These are phyloP conservation scores for Theileria sp. DNA, from an alignment of 169 alveolate genomes.

Conservation along the genomic window DNA sequence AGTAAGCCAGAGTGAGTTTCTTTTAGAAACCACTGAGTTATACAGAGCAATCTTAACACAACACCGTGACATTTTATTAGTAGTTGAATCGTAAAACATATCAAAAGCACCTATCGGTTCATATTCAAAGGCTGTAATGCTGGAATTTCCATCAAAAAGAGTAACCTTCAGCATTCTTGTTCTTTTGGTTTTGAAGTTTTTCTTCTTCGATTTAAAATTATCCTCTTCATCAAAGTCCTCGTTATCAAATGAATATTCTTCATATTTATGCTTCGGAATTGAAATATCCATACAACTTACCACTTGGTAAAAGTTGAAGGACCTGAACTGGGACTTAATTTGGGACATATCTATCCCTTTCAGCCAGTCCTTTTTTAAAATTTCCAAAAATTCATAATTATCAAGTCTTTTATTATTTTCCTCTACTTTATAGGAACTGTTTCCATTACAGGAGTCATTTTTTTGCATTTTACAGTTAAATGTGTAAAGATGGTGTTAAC, in stretches of 20 bases:
- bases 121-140: slow-evolving; percentile 46
- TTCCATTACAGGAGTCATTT: background rate
- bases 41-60: slow-evolving; percentile 54
- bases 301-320: slow-evolving; percentile 34
- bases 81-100: slow-evolving; percentile 21
- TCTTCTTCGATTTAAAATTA: background rate
- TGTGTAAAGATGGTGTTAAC: background rate
- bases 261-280: slow-evolving; percentile 26
- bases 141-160: slow-evolving; percentile 32
- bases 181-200: background rate
- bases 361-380: slow-evolving; percentile 42
- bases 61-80: slow-evolving; percentile 44
- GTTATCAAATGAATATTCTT: slow-evolving; percentile 19
- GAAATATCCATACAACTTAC: slow-evolving; percentile 33
- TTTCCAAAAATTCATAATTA: background rate
- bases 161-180: slow-evolving; percentile 46
- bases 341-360: slow-evolving; percentile 28
- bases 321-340: slow-evolving; percentile 10
- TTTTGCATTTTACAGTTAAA: slow-evolving; percentile 9
- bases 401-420: background rate
- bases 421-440: background rate
- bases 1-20: slow-evolving; percentile 53
- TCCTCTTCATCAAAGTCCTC: slow-evolving; percentile 30
- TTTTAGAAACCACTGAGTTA: slow-evolving; percentile 35
- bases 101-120: slow-evolving; percentile 61